A percentile compares a stretch with the other conserved stretches of the same genome.
Conservation (phyloP, 1,284 basidiomycete genomes). For the Moniliophthora roreri region DNA sequence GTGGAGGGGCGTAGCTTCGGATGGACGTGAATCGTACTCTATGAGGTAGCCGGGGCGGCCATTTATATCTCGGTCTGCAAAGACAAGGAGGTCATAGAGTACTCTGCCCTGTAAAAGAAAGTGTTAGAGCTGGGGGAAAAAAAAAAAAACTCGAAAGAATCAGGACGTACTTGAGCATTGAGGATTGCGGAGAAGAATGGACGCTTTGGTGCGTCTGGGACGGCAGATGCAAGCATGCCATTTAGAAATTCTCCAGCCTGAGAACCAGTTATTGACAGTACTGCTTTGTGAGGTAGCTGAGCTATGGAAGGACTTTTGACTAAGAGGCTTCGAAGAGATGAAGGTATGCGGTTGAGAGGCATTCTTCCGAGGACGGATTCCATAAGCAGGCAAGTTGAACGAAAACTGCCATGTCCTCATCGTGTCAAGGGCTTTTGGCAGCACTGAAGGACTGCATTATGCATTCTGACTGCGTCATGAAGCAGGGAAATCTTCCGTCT, state of each 20-base stretch:
- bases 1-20: slow-evolving; percentile 59
- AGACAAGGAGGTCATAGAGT: slow-evolving; percentile 86
- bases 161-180: slow-evolving; percentile 73
- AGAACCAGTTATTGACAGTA: slow-evolving; percentile 79
- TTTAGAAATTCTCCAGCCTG: slow-evolving; percentile 88
- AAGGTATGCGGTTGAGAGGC: slow-evolving; percentile 28
- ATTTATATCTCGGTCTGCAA: slow-evolving; percentile 52
- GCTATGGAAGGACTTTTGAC: slow-evolving; percentile 58
- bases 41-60: slow-evolving; percentile 63
- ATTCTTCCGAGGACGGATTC: slow-evolving; percentile 15
- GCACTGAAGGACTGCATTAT: slow-evolving; percentile 81
- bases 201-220: slow-evolving; percentile 46
- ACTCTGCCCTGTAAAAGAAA: slow-evolving; percentile 73
- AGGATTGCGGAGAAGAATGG: slow-evolving; percentile 82
- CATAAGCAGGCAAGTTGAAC: not conserved
- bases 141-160: slow-evolving; percentile 12
- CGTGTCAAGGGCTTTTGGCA: slow-evolving; percentile 70
- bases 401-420: slow-evolving; percentile 62
- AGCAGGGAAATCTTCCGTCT: slow-evolving; percentile 70
- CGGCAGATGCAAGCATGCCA: slow-evolving; percentile 74
- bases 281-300: slow-evolving; percentile 58
- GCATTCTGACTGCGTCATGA: slow-evolving; percentile 80
- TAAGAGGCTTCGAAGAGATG: slow-evolving; percentile 42
- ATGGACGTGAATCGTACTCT: slow-evolving; percentile 68
- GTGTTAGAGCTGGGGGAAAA: slow-evolving; percentile 4